Evolutionary conservation across 768 basidiomycete genomes (phyloP), one percentile per base, ranked within the genome.

Genomic region (Sistotremastrum niveocremeum): DNA sequence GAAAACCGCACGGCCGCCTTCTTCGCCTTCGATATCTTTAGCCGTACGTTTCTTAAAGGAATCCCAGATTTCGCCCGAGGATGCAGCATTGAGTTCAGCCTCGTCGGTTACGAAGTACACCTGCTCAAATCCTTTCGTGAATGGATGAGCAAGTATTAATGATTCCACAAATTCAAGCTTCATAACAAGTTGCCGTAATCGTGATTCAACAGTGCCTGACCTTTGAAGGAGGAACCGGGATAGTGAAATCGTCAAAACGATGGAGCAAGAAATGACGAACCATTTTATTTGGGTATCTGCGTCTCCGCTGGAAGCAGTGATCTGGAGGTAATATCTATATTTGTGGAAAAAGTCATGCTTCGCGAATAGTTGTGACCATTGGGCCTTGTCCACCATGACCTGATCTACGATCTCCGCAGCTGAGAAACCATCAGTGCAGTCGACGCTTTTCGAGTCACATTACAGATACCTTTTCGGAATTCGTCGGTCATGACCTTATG

Each of bases 191-290:
- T 91, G 91, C 39, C 95, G 81, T 68, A 98, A 74, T 55, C 86
- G 78, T 20, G 95, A 97, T 66, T 99, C 94, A 31, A 99, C 95
- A n/a, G 93, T 97, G 39, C 94, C 94, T n/a, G 90, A 65, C 80
- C 81, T 83, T 42, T 0, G 42, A 37, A 37, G 28, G 8, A 31
- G 41, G 44, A 54, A 50, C 50, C 51, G 54, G n/a, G 39, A 48
- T 7, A 32, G 12, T 28, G 39, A 36, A 31, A 39, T 32, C 30
- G 29, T 12, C 46, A 30, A 28, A 2, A 11, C 35, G 20, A 8
- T 31, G 39, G 5, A 37, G 37, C 4, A 6, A 41, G n/a, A 44
- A 31, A 12, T 11, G 34, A 62, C 78, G 46, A 55, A 93, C 94
- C 94, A 98, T 67, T 95, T 95, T 49, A 87, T 76, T 59, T 97